Evolutionary conservation across 108 stramenopile species (phyloP).

Genomic region (Phaeodactylum tricornutum): DNA sequence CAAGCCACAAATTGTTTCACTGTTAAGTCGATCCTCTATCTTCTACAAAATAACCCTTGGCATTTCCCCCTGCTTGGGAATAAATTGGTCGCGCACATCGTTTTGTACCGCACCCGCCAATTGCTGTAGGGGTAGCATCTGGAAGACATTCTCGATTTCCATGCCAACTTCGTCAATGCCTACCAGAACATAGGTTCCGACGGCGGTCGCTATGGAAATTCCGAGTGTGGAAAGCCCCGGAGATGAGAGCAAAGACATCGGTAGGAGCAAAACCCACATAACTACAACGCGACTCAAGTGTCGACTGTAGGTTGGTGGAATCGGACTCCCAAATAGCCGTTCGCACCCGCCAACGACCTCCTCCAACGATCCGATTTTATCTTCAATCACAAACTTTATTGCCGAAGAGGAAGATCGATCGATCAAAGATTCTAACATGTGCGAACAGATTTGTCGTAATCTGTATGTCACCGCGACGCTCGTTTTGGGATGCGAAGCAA

Average conservation of each 20-base stretch:
- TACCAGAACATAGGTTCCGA: constrained; percentile 23
- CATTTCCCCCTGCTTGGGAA: constrained; percentile 4
- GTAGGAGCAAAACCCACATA: constrained; percentile 16
- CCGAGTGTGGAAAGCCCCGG: not conserved
- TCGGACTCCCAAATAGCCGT: constrained; percentile 15
- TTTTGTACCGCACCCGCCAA: constrained; percentile 14
- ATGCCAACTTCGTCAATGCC: constrained; percentile 35
- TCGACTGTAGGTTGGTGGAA: constrained; percentile 30
- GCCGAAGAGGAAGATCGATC: too few relatives aligned
- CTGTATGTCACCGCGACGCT: constrained; percentile 12
- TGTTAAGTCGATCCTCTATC: too few relatives aligned
- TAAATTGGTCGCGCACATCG: constrained; percentile 18
- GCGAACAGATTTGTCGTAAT: constrained; percentile 18
- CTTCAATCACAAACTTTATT: constrained; percentile 16
- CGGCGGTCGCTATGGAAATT: constrained; percentile 5
- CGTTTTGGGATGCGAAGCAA: not conserved
- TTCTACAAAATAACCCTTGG: not conserved
- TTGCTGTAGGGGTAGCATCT: constrained; percentile 24
- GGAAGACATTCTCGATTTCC: constrained; percentile 29
- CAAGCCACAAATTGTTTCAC: too few relatives aligned
- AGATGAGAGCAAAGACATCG: constrained; percentile 9
- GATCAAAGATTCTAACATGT: too few relatives aligned
- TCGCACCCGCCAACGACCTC: constrained; percentile 15
- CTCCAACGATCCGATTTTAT: constrained; percentile 15
- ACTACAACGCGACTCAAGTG: constrained; percentile 26